Percentiles rank a stretch among this genome's conserved stretches.
Conservation (phyloP, 108 stramenopile genomes). For the Nitzschia inconspicua region DNA sequence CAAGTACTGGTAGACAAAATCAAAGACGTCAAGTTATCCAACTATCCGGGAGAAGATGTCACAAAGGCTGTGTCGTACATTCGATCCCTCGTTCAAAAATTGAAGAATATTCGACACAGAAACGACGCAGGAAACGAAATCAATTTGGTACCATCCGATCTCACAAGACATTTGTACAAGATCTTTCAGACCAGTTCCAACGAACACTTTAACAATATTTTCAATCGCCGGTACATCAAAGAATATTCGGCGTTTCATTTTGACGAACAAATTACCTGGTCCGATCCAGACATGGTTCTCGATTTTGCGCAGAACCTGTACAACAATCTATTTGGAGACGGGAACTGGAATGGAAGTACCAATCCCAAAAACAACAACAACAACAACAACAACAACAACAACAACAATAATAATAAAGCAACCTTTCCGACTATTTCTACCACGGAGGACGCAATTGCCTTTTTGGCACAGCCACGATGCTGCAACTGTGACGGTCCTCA, state of each 20-base stretch:
- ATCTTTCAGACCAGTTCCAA: constrained; percentile 6
- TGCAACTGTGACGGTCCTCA: constrained; percentile 4
- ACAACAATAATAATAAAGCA: too few relatives aligned
- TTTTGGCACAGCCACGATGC: too few relatives aligned
- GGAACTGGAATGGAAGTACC: constrained; percentile 3
- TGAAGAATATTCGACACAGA: neutral
- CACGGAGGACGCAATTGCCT: too few relatives aligned
- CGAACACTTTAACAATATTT: neutral
- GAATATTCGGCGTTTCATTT: too few relatives aligned
- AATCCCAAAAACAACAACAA: too few relatives aligned
- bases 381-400: neutral
- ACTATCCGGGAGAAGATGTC: constrained; percentile 1
- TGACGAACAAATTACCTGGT: neutral
- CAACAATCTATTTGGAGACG: neutral
- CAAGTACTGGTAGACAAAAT: too few relatives aligned
- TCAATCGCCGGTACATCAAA: neutral
- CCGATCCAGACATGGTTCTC: constrained; percentile 3
- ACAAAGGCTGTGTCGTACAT: neutral
- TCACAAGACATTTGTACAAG: neutral
- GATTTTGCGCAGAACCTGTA: neutral
- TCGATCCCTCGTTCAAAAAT: neutral
- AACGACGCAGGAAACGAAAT: neutral
- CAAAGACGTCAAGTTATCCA: too few relatives aligned
- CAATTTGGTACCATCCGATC: neutral
- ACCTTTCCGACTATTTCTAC: too few relatives aligned